Percentiles rank a stretch among this genome's conserved stretches.
Evolutionary conservation across 495 filamentous ascomycete species (phyloP).

Genomic region (Neohortaea acidophila): DNA sequence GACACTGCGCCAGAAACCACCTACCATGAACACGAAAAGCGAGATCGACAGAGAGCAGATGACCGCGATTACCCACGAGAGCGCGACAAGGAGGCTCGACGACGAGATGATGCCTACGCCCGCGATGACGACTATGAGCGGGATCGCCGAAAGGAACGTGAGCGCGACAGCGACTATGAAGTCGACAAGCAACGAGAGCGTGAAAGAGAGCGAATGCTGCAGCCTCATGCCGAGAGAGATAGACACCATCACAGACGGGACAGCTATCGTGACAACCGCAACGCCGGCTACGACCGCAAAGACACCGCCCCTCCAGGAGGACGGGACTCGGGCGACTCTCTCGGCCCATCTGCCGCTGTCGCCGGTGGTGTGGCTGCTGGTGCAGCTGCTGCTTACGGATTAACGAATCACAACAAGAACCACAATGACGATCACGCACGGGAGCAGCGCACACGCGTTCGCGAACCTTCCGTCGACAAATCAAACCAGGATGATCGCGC

Average conservation of each 20-base stretch:
- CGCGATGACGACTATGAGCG: constrained; percentile 14
- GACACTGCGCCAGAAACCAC: constrained; percentile 9
- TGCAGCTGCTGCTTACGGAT: constrained; percentile 13
- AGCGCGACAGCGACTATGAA: constrained; percentile 12
- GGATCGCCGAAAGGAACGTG: constrained; percentile 12
- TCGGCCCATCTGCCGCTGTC: constrained; percentile 7
- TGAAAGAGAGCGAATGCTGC: constrained; percentile 17
- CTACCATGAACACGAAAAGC: constrained; percentile 13
- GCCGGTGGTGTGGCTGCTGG: constrained; percentile 15
- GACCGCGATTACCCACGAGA: constrained; percentile 12
- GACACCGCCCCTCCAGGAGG: not conserved
- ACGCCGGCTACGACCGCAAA: not conserved
- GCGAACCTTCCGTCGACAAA: too few species aligned
- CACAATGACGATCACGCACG: constrained; percentile 8
- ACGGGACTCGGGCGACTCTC: not conserved
- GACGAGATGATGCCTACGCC: constrained; percentile 7
- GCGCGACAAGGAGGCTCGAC: not conserved
- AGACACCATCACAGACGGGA: constrained; percentile 11
- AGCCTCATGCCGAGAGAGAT: constrained; percentile 17
- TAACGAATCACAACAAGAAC: constrained; percentile 16
- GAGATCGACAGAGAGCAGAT: constrained; percentile 7
- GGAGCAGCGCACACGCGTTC: too few species aligned
- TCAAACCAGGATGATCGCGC: too few species aligned
- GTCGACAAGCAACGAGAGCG: constrained; percentile 18
- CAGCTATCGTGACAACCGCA: constrained; percentile 4